Conservation (phyloP, 2,329 filamentous ascomycete species). For the Thielaviopsis cerberus region DNA sequence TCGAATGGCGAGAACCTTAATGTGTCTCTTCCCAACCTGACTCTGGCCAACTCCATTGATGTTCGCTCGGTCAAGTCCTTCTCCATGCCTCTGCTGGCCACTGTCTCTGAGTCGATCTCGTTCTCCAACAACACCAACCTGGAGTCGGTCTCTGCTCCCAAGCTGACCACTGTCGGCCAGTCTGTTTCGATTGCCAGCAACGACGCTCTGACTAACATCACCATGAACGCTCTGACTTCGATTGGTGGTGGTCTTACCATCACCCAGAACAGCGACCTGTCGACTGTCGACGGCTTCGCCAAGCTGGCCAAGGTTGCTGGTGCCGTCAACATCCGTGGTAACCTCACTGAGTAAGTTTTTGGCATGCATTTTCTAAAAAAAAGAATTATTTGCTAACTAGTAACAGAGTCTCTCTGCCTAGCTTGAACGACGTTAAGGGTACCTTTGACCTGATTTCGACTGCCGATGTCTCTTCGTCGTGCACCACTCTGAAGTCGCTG, state of each 20-base stretch:
- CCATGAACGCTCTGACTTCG: constrained; percentile 46
- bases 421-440: constrained; percentile 49
- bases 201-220: constrained; percentile 49
- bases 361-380: no score
- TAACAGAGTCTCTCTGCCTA: constrained; percentile 49
- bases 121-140: constrained; percentile 64
- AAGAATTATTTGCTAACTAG: constrained; percentile 3
- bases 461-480: constrained; percentile 36
- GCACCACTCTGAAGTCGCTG: constrained; percentile 34
- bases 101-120: constrained; percentile 61
- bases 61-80: constrained; percentile 63
- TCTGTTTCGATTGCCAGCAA: constrained; percentile 47
- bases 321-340: constrained; percentile 69
- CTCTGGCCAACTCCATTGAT: constrained; percentile 30
- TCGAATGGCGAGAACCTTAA: constrained; percentile 60
- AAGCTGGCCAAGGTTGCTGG: constrained; percentile 52
- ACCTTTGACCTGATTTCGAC: constrained; percentile 52
- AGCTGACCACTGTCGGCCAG: constrained; percentile 48
- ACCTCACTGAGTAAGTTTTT: constrained; percentile 56
- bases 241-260: constrained; percentile 68
- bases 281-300: constrained; percentile 46
- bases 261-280: constrained; percentile 71
- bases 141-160: constrained; percentile 40
- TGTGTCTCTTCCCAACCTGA: constrained; percentile 59
- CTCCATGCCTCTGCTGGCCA: constrained; percentile 50